Percentiles rank a stretch among this genome's conserved stretches.
Conservation (phyloP, 441 rosid genomes). For the Pelargonium myrrhifolium region DNA sequence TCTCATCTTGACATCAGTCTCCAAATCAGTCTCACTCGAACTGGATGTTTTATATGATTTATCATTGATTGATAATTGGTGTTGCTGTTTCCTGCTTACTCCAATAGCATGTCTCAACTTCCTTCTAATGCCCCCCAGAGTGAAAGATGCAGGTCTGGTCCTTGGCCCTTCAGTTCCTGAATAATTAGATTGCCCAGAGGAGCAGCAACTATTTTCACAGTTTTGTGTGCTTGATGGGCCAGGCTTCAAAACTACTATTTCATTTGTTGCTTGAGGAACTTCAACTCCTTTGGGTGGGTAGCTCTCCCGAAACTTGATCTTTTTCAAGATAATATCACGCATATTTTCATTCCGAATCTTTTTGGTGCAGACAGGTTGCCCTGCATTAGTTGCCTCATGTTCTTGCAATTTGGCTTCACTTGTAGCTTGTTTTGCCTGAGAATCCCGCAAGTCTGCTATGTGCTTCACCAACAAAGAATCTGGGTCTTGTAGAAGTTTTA, state of each 20-base stretch:
- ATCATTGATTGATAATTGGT: conserved; percentile 14
- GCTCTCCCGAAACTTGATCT: conserved; percentile 10
- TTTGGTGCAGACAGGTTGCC: conserved; percentile 4
- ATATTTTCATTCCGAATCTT: neutral
- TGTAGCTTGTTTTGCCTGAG: conserved; percentile 22
- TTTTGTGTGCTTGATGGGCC: conserved; percentile 30
- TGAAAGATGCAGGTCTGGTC: conserved; percentile 34
- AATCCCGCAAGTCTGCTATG: conserved; percentile 42
- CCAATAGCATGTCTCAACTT: conserved; percentile 49
- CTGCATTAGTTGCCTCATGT: conserved; percentile 9
- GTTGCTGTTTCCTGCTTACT: conserved; percentile 31
- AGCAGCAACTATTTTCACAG: conserved; percentile 16
- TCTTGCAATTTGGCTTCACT: conserved; percentile 17
- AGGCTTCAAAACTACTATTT: conserved; percentile 48
- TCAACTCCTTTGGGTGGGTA: conserved; percentile 9
- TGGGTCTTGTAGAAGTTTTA: conserved; percentile 68
- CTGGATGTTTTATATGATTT: conserved; percentile 9
- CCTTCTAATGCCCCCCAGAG: conserved; percentile 48
- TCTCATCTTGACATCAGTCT: conserved; percentile 16
- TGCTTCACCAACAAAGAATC: conserved; percentile 49
- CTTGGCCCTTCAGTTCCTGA: conserved; percentile 21
- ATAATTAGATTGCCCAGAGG: conserved; percentile 19
- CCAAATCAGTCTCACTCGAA: conserved; percentile 12
- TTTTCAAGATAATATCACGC: neutral
- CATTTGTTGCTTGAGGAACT: conserved; percentile 25